Percentiles rank a stretch among this genome's conserved stretches.
Conservation (phyloP, 1,284 basidiomycete species). For the Cryptococcus sp. region DNA sequence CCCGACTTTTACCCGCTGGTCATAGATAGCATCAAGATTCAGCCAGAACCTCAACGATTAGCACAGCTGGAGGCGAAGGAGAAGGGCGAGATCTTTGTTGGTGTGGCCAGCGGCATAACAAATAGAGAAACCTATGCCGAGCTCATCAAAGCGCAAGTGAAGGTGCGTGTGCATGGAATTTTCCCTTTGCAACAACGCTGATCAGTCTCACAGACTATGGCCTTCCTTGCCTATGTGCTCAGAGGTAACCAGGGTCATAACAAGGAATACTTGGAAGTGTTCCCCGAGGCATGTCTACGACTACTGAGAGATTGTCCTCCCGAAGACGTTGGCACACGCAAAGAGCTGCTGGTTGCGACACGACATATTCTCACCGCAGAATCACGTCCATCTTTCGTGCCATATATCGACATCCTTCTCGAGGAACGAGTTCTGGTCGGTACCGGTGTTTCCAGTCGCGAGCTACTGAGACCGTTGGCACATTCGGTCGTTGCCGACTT, state of each 20-base stretch:
- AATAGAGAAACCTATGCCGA: conserved; percentile 82
- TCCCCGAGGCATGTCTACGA: conserved; percentile 79
- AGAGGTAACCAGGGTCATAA: conserved; percentile 68
- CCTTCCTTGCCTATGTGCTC: conserved; percentile 89
- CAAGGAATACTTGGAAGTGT: conserved; percentile 75
- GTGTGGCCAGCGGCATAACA: conserved; percentile 72
- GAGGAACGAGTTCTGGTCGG: conserved; percentile 92
- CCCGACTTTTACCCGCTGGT: conserved; percentile 73
- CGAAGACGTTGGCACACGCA: conserved; percentile 77
- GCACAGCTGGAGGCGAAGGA: conserved; percentile 78
- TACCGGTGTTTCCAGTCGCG: conserved; percentile 72
- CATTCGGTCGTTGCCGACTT: conserved; percentile 92
- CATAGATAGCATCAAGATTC: conserved; percentile 70
- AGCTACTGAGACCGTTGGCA: conserved; percentile 77
- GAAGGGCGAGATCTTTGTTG: conserved; percentile 78
- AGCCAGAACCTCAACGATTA: conserved; percentile 83
- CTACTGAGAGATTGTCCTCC: conserved; percentile 92
- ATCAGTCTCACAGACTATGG: conserved; percentile 68
- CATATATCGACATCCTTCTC: conserved; percentile 85
- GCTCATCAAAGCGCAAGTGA: conserved; percentile 90
- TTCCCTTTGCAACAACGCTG: not conserved
- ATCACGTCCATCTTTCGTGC: conserved; percentile 76
- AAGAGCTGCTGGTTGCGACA: conserved; percentile 91
- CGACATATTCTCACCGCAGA: conserved; percentile 85
- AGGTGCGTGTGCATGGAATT: conserved; percentile 58